A percentile compares a stretch with the other conserved stretches of the same genome.
phyloP scores from a whole-genome alignment of 768 basidiomycete genomes.

The Mycena amicta region DNA sequence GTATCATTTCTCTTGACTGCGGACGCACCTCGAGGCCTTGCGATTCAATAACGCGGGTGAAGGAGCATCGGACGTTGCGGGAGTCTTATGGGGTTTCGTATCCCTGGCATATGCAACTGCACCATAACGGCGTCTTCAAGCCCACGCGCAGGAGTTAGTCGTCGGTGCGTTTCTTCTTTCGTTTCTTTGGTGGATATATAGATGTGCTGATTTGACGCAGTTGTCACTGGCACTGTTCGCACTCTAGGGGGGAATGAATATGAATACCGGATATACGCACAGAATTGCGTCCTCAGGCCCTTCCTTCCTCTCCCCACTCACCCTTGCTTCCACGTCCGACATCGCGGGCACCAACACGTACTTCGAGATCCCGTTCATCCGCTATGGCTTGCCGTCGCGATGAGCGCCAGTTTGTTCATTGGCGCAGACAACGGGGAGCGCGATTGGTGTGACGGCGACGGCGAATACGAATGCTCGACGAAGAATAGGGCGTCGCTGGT shows the following conservation, averaged over 20 bases:
- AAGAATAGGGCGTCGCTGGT: too few species aligned
- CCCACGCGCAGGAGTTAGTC: constrained; percentile 50
- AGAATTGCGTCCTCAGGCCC: constrained; percentile 39
- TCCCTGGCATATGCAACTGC: constrained; percentile 42
- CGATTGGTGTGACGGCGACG: neutral
- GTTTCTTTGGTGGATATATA: too few species aligned
- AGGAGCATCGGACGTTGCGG: constrained; percentile 75
- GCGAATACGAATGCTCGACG: neutral
- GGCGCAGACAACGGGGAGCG: constrained; percentile 1
- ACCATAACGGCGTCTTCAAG: constrained; percentile 46
- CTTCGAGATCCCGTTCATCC: constrained; percentile 65
- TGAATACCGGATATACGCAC: constrained; percentile 46
- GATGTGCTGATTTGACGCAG: constrained; percentile 18
- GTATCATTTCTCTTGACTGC: too few species aligned
- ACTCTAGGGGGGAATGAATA: constrained; percentile 57
- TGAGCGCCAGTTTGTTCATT: too few species aligned
- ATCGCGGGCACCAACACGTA: constrained; percentile 59
- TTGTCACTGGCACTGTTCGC: constrained; percentile 62
- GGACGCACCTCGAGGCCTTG: too few species aligned
- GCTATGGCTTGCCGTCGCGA: too few species aligned
- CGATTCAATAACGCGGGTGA: constrained; percentile 70
- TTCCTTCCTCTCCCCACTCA: neutral
- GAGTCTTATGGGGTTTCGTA: constrained; percentile 44
- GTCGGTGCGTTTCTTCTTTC: constrained; percentile 25
- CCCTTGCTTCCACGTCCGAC: constrained; percentile 43